Evolutionary conservation across 2,329 filamentous ascomycete genomes (phyloP), one percentile per base, ranked within the genome.

Genomic region (Samsoniella hepiali): DNA sequence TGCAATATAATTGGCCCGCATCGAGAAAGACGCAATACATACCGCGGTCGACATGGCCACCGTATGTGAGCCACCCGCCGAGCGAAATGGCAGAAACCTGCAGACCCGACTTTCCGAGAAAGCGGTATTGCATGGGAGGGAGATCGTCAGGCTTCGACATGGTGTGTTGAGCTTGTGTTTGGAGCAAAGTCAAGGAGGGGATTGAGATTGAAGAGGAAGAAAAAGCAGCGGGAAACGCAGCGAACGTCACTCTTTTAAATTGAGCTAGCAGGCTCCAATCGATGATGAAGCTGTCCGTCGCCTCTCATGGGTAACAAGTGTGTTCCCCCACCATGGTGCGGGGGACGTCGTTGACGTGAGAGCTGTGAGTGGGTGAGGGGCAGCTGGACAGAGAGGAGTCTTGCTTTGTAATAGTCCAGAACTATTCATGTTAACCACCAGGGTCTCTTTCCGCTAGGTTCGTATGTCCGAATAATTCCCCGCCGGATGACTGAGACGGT

Each of bases 41-140:
- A 87, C 87, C 85, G 71, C 86, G 83, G 62, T 88, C 86, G 36
- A 91, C 86, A 68, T 91, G 87, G 22, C 88, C 89, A 61, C 90
- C 90, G 68, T 91, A 91, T 1, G 90, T 92, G 59, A 93, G 80
- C 88, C 87, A 88, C 68, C 87, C 85, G 64, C 87, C 90, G 3
- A 93, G 80, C 2, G 87, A 88, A 66, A 93, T 88, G 53, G 86
- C 83, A 34, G 89, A 92, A 40, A 93, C 88, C 73, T 91, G 86
- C 22, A 93, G 82, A 61, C 90, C 89, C 17, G 88, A 89, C 45
- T 83, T 84, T 70, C 90, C 89, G 8, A 91, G 81, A 75, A 86
- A 87, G 68, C 89, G 86, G 76, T 91, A 91, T 70, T 88, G 81
- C 89, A 91, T 91, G 61, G 75, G 76, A 60, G 76, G 79, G 58